phyloP scores from a whole-genome alignment of 352 stramenopile species.

The Globisporangium camurandrum region DNA sequence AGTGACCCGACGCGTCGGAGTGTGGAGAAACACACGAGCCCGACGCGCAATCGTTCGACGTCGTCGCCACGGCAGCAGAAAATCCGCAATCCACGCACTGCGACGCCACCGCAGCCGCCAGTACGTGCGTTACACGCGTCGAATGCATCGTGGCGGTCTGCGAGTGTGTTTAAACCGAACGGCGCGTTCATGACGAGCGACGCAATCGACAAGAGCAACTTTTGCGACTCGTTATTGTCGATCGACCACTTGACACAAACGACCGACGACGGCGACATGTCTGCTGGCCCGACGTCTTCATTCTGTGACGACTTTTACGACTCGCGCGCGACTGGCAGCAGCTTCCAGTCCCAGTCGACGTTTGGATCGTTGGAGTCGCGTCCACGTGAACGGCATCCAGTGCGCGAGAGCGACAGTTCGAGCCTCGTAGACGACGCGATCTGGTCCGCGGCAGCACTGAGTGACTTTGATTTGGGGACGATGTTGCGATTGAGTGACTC shows the following conservation, averaged over 20 bases:
- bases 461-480: slow-evolving; percentile 10
- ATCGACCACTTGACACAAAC: slow-evolving; percentile 7
- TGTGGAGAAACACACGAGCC: slow-evolving; percentile 1
- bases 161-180: slow-evolving; percentile 11
- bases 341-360: slow-evolving; percentile 1
- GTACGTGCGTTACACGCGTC: slow-evolving; percentile 2
- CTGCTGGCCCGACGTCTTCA: slow-evolving; percentile 2
- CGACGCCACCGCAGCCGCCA: neutral
- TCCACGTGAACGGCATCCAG: neutral
- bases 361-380: neutral
- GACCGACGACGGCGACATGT: too few species aligned
- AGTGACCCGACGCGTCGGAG: neutral
- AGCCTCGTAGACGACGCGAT: slow-evolving; percentile 13
- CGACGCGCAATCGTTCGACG: slow-evolving; percentile 9
- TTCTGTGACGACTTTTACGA: slow-evolving; percentile 9
- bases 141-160: slow-evolving; percentile 6
- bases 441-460: slow-evolving; percentile 8
- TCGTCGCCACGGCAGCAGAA: slow-evolving; percentile 3
- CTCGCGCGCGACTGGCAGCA: slow-evolving; percentile 2
- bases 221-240: slow-evolving; percentile 8
- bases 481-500: slow-evolving; percentile 10
- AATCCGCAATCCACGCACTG: neutral
- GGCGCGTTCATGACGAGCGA: slow-evolving; percentile 10
- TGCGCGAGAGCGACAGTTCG: slow-evolving; percentile 6
- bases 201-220: slow-evolving; percentile 6